Percentiles rank a stretch among this genome's conserved stretches.
These are phyloP conservation scores for Penicillium tannophilum DNA, from an alignment of 495 filamentous ascomycete genomes.

Conservation along the genomic window DNA sequence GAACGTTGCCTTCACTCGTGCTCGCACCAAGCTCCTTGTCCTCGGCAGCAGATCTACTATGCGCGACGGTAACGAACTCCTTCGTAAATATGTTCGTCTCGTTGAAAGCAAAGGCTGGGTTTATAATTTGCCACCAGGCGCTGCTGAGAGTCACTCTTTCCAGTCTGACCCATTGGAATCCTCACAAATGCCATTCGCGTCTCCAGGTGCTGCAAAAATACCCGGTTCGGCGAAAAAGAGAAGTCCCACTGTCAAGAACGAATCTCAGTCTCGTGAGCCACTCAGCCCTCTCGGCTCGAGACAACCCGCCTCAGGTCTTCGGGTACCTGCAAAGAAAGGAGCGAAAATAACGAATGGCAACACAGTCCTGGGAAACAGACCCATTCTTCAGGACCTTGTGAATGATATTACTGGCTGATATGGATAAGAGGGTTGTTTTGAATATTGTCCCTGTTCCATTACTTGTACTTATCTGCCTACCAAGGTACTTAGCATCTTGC, in stretches of 20 bases:
- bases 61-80: constrained; percentile 68
- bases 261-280: constrained; percentile 27
- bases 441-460: not conserved
- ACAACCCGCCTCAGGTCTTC: constrained; percentile 25
- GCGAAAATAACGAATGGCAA: constrained; percentile 39
- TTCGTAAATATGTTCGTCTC: constrained; percentile 71
- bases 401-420: constrained; percentile 49
- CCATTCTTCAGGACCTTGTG: constrained; percentile 56
- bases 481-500: not conserved
- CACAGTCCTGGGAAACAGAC: constrained; percentile 43
- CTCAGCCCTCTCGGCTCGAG: constrained; percentile 39
- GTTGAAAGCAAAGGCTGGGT: constrained; percentile 76
- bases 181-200: constrained; percentile 24
- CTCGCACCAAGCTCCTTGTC: constrained; percentile 85
- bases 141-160: constrained; percentile 69
- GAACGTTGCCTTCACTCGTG: constrained; percentile 93
- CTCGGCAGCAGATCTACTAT: constrained; percentile 80
- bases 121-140: constrained; percentile 64
- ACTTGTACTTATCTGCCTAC: not conserved
- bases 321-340: constrained; percentile 42
- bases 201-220: constrained; percentile 9
- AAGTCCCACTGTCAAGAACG: constrained; percentile 23
- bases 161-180: constrained; percentile 33
- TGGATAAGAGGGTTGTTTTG: not conserved
- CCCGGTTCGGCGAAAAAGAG: constrained; percentile 15